Conservation (phyloP, 768 basidiomycete genomes). For the Trametopsis cervina region DNA sequence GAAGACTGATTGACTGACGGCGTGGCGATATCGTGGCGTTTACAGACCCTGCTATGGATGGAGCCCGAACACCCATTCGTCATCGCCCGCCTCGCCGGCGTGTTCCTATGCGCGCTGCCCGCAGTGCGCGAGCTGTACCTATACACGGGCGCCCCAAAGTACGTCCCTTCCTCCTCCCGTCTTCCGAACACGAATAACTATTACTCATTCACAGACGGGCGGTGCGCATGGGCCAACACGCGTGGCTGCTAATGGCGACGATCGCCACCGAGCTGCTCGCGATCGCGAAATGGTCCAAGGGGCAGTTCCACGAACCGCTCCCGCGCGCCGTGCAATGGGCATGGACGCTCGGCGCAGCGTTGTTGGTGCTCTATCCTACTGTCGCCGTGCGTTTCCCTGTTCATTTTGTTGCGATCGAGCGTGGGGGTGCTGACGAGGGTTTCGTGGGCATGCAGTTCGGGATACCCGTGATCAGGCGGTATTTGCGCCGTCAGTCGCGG, state of each 20-base stretch:
- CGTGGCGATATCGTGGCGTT: too few relatives aligned
- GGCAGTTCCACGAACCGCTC: constrained; percentile 57
- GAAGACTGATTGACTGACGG: too few relatives aligned
- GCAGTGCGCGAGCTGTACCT: constrained; percentile 81
- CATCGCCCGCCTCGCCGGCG: constrained; percentile 59
- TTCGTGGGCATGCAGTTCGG: constrained; percentile 47
- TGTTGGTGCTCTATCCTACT: constrained; percentile 64
- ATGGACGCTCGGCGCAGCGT: constrained; percentile 51
- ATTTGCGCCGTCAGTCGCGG: constrained; percentile 33
- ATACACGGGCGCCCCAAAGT: constrained; percentile 80
- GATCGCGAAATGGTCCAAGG: constrained; percentile 77
- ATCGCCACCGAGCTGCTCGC: constrained; percentile 74
- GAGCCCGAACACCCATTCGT: constrained; percentile 86
- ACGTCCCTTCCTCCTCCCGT: constrained; percentile 6
- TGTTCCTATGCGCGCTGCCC: constrained; percentile 83
- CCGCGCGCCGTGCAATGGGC: constrained; percentile 58
- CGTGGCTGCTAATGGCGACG: constrained; percentile 84
- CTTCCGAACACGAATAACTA: neutral
- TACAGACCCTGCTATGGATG: constrained; percentile 72
- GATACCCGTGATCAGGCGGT: constrained; percentile 48
- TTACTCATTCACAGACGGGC: constrained; percentile 46
- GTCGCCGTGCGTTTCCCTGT: constrained; percentile 40
- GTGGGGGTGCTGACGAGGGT: constrained; percentile 8
- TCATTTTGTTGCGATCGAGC: neutral
- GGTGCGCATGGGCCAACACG: constrained; percentile 87